Evolutionary conservation across 345 rosid genomes (phyloP), one percentile per base, ranked within the genome.

Genomic region (Murraya paniculata): DNA sequence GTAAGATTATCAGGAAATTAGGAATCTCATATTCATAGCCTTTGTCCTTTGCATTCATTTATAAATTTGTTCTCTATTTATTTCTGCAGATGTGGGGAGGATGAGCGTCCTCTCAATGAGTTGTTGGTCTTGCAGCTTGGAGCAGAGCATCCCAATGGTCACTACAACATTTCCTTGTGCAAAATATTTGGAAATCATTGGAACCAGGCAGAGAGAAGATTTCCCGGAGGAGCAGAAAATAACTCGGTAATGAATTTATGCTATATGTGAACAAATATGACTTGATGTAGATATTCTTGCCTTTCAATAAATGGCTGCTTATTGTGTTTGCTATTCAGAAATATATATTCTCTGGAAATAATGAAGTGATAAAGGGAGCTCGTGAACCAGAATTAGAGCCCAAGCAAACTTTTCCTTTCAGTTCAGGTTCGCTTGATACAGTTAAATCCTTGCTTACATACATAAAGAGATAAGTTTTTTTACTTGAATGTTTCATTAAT

Each of bases 81-180:
- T 36, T 53, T 33, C 8, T 53, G 64, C 86, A 89, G 97, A 28
- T 92, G 97, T 7, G 91, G 94, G 31, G 93, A 90, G 84, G 94
- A 92, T 69, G 94, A 92, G 80, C 93, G 82, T 41, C 97, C 97
- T 7, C 89, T 90, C 62, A 87, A 88, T 16, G 94, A 92, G 76
- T 72, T 92, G 66, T 35, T 92, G 81, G 74, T 92, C 81, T 79
- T 90, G 85, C 89, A 84, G 79, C 89, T 89, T 53, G 90, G 84
- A 60, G 72, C 70, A 25, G 88, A 85, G 24, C 82, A 85, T 80
- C 81, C 79, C 4, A 81, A 86, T 56, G 81, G 76, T 27, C 80
- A 78, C 31, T 76, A 80, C 50, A 83, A 61, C 77, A 76, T 81
- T 35, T 81, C 91, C 71, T 59, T 71, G 66, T 84, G 86, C 82